Base-by-base conservation (phyloP, 192 early-diverging fungal genomes). In the Backusella morwellensis region DNA sequence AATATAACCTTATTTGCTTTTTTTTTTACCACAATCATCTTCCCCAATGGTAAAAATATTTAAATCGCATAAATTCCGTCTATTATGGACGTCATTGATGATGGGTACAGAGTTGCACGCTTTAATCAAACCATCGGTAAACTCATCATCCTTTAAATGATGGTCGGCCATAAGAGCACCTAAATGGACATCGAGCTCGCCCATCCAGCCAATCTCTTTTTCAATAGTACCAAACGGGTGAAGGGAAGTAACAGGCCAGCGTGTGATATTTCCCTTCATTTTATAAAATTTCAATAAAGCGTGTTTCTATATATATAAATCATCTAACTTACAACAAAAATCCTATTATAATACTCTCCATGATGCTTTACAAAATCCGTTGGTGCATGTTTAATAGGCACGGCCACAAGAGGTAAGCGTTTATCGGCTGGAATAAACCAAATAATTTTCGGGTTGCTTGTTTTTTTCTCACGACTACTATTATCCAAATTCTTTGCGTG, bases 351-450 rank as follows among this genome's bases (percentile, higher is more conserved):
- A 52, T 86, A 94, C 1, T 85, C 77, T 14, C 78, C 68, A 69
- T 92, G 93, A 38, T 91, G 78, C 23, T 91, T 84, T 15, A 93
- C 82, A 79, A 92, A 93, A 68, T 92, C 91, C 0, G 50, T 66
- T 6, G 92, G 93, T 4, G 85, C 89, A 52, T 91, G 79, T 76
- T 93, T 90, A 26, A 90, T 86, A 3, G 94, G 90, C 68, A 95
- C 89, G 0, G 90, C 86, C 15, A 94, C 85, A 32, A 91, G 84
- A 11, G 94, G 92, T 3, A 92, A 84, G 5, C 93, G 87, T 72
- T 90, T 89, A 79, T 95, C 94, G 12, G 86, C 88, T 81, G 94
- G 93, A 82, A 89, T 90, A 84, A 95, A 93, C 93, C 93, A 95
- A 23, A 90, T 85, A 19, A 88, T 85, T 41, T 82, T 83, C 9